Conservation (phyloP, 805 yeast genomes). For the Metschnikowia lochheadii region DNA sequence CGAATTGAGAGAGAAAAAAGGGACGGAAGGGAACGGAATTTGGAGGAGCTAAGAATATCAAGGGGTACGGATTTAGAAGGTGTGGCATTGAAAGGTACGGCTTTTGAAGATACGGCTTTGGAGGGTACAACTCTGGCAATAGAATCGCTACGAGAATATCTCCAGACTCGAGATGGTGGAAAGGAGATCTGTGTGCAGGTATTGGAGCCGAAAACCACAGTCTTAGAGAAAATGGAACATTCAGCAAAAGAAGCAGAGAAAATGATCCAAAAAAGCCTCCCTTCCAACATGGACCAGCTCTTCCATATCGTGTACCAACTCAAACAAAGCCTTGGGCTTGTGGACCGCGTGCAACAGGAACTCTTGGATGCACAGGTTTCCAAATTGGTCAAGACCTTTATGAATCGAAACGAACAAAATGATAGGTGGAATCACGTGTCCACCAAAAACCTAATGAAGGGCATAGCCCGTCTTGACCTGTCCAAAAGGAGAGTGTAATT, state of each 20-base stretch:
- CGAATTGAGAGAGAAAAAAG: constrained; percentile 4
- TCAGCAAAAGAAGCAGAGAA: not conserved
- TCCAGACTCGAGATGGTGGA: not conserved
- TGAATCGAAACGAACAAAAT: constrained; percentile 5
- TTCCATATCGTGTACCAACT: constrained; percentile 30
- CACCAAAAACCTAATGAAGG: constrained; percentile 9
- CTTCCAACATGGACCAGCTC: constrained; percentile 35
- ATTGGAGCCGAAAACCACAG: not conserved
- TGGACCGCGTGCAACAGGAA: constrained; percentile 10
- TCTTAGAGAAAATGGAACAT: not conserved
- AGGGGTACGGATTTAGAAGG: too few species aligned
- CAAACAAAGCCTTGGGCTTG: constrained; percentile 22
- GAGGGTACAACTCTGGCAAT: too few species aligned
- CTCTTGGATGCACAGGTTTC: constrained; percentile 10
- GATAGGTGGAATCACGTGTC: constrained; percentile 2
- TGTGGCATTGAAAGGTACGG: too few species aligned
- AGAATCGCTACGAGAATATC: not conserved
- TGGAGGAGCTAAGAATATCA: not conserved
- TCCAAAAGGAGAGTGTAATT: not conserved
- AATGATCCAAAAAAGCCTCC: constrained; percentile 15
- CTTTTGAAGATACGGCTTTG: too few species aligned
- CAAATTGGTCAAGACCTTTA: constrained; percentile 9
- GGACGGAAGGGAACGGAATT: not conserved
- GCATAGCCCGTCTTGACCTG: constrained; percentile 11
- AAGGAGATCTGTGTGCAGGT: not conserved